Base-by-base conservation (phyloP, 2,329 filamentous ascomycete genomes). In the Penicillium crustosum region DNA sequence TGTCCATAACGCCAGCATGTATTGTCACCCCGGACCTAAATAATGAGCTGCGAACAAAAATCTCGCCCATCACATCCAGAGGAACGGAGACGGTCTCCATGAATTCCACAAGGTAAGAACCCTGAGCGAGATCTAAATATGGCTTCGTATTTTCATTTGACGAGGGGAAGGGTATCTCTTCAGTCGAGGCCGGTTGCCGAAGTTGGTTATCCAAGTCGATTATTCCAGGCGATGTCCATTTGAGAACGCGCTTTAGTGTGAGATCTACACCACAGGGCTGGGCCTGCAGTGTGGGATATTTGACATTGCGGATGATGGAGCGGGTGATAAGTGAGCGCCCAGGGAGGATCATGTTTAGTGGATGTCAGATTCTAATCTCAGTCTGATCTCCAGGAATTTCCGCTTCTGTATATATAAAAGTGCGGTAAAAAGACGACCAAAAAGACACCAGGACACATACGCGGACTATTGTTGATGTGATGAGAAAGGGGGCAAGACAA, bases 51-150 rank as follows among this genome's bases (percentile, higher is more conserved):
- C 78, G 61, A 1, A 70, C 65, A 12, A 76, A 76, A 3, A 79
- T 56, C 38, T 69, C 68, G 0, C 68, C 77, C 77, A 79, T 79
- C 53, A 66, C 65, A 60, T 77, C 65, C 0, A 68, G 66, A 13
- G 77, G 77, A 21, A 79, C 68, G 3, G 67, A 52, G 21, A 79
- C 72, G 0, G 63, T 70, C 58, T 80, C 77, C 49, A 78, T 78
- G 65, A 79, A 68, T 12, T 68, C 63, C 7, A 68, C 39, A 8
- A 66, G 41, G 52, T 79, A 79, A 2, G 73, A 62, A 1, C 75
- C 76, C 33, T 55, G 66, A 0, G 42, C 41, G 15, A 75, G 57
- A 6, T 44, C 60, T 36, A 75, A 53, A 21, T 48, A 33, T 23
- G 60, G 36, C 19, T 10, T 58, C 21, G 27, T 48, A 19, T 19